Evolutionary conservation across 1,284 basidiomycete species (phyloP).

Genomic region (Irpex sp.): DNA sequence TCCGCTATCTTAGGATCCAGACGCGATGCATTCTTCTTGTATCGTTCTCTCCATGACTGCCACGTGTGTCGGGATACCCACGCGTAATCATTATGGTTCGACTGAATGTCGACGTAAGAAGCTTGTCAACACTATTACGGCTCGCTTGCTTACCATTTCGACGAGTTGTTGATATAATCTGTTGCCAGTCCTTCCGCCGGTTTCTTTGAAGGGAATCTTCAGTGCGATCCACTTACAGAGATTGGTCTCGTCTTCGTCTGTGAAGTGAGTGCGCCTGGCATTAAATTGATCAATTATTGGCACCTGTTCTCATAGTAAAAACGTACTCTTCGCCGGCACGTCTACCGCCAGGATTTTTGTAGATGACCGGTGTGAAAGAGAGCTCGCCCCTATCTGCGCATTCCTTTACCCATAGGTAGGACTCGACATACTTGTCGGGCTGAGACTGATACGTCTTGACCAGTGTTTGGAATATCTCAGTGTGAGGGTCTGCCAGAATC

Average conservation of each 20-base stretch:
- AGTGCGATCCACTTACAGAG: conserved; percentile 73
- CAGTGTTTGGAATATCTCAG: conserved; percentile 66
- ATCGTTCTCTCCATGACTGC: conserved; percentile 84
- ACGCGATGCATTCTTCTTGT: conserved; percentile 72
- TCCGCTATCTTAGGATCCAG: conserved; percentile 59
- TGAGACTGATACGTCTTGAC: conserved; percentile 65
- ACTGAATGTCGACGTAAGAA: conserved; percentile 30
- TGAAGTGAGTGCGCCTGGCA: conserved; percentile 69
- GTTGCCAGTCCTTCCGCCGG: conserved; percentile 75
- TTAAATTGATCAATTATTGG: background rate
- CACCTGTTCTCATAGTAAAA: background rate
- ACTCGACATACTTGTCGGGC: conserved; percentile 69
- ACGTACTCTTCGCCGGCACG: conserved; percentile 76
- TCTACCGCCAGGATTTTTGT: conserved; percentile 77
- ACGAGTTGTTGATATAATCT: conserved; percentile 67
- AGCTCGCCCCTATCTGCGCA: conserved; percentile 66
- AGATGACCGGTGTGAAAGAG: conserved; percentile 66
- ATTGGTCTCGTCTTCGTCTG: conserved; percentile 65
- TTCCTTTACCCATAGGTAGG: conserved; percentile 76
- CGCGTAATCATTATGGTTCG: conserved; percentile 59
- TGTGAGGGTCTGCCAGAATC: conserved; percentile 73
- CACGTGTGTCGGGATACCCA: conserved; percentile 83
- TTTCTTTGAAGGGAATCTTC: conserved; percentile 77
- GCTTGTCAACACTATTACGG: background rate
- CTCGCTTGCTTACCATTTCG: conserved; percentile 41